phyloP scores from a whole-genome alignment of 768 basidiomycete species.

The Coprinopsis sp. region DNA sequence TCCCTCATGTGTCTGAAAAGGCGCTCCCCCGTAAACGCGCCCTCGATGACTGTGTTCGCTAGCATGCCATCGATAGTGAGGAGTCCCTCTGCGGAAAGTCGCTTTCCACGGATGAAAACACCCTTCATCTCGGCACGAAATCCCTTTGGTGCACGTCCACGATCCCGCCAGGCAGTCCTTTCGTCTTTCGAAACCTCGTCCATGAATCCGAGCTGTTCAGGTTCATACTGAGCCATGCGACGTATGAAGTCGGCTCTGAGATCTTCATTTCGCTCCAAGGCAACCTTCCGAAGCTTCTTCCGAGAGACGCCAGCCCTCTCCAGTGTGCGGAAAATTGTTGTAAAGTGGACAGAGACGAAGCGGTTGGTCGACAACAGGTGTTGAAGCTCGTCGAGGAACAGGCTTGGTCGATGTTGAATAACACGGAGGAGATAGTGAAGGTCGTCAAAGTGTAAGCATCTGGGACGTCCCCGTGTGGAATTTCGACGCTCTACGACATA shows the following conservation, averaged over 20 bases:
- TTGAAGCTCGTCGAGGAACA: conserved; percentile 30
- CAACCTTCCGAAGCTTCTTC: conserved; percentile 30
- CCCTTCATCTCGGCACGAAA: conserved; percentile 18
- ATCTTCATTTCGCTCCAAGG: conserved; percentile 25
- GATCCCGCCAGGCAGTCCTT: conserved; percentile 12
- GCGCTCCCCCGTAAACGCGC: conserved; percentile 20
- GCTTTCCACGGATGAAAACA: conserved; percentile 25
- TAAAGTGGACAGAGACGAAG: conserved; percentile 30
- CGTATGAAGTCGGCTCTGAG: conserved; percentile 20
- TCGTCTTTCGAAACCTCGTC: conserved; percentile 32
- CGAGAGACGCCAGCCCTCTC: conserved; percentile 18
- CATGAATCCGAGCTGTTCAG: conserved; percentile 31
- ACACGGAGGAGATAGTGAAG: conserved; percentile 21
- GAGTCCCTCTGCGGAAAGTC: conserved; percentile 20
- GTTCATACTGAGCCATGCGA: conserved; percentile 23
- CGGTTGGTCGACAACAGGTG: conserved; percentile 22
- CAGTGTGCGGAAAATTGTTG: conserved; percentile 28
- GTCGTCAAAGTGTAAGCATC: too few relatives aligned
- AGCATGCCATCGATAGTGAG: conserved; percentile 29
- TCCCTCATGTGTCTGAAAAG: conserved; percentile 23
- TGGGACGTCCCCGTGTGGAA: too few relatives aligned
- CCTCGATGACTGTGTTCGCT: conserved; percentile 22
- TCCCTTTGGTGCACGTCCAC: conserved; percentile 21
- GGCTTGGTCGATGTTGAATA: conserved; percentile 22
- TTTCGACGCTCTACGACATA: too few relatives aligned